These are phyloP conservation scores for Colletotrichum magnum DNA, from an alignment of 2,329 filamentous ascomycete species.

Conservation along the genomic window DNA sequence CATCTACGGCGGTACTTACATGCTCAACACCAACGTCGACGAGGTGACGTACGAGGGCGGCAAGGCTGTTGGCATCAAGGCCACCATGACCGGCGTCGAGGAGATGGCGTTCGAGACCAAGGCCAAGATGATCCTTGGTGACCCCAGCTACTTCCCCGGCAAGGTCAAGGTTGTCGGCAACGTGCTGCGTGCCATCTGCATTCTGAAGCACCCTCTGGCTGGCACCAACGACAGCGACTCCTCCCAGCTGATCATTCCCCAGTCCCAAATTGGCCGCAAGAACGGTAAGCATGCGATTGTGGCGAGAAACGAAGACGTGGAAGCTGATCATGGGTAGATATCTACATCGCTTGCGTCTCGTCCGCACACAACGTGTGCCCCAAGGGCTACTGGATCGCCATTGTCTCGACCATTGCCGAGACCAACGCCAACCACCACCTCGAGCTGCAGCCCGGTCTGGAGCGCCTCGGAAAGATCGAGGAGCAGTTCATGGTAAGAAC, in stretches of 20 bases:
- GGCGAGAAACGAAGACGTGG: not conserved
- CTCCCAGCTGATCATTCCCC: conserved; percentile 95
- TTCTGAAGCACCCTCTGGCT: conserved; percentile 93
- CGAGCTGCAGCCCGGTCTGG: conserved; percentile 92
- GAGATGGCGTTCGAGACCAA: conserved; percentile 98
- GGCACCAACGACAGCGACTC: conserved; percentile 93
- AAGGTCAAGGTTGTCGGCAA: conserved; percentile 92
- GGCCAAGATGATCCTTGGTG: conserved; percentile 94
- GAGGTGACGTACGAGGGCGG: conserved; percentile 87
- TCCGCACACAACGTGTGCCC: conserved; percentile 98
- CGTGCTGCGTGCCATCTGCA: conserved; percentile 96
- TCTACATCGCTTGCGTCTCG: conserved; percentile 97
- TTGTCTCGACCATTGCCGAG: conserved; percentile 98
- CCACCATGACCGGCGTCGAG: conserved; percentile 91
- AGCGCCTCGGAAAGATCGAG: conserved; percentile 92
- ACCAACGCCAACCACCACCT: conserved; percentile 92
- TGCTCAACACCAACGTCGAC: conserved; percentile 96
- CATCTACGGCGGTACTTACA: conserved; percentile 99
- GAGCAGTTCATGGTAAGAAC: conserved; percentile 90
- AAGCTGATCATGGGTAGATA: conserved; percentile 70
- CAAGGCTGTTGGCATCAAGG: conserved; percentile 96
- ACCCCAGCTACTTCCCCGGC: conserved; percentile 95
- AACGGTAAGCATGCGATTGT: conserved; percentile 74
- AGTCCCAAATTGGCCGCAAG: conserved; percentile 96
- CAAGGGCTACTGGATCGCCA: conserved; percentile 99